Conservation (phyloP, 345 rosid species). For the Ceriops zippeliana region DNA sequence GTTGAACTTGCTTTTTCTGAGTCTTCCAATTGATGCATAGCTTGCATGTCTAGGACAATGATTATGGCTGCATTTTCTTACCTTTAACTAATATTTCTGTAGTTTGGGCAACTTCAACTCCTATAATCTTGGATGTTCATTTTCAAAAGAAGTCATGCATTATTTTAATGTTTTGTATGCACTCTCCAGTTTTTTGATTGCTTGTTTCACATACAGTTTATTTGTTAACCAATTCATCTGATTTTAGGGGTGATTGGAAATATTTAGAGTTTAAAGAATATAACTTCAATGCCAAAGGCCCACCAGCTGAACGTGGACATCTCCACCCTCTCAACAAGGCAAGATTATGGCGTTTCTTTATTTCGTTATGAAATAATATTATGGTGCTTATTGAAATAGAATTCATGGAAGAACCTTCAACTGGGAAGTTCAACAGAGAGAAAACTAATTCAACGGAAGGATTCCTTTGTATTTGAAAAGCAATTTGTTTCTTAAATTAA, state of each 20-base stretch:
- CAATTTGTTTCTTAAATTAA: background rate
- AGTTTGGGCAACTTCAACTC: too few species aligned
- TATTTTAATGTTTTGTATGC: too few species aligned
- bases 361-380: slow-evolving; percentile 4
- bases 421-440: background rate
- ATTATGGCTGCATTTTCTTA: too few species aligned
- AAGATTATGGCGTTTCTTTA: slow-evolving; percentile 17
- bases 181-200: background rate
- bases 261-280: slow-evolving; percentile 85
- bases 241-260: slow-evolving; percentile 78
- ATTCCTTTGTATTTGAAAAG: background rate
- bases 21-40: background rate
- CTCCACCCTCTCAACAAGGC: slow-evolving; percentile 95
- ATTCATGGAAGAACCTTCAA: background rate
- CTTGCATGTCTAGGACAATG: too few species aligned
- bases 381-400: background rate
- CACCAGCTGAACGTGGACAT: slow-evolving; percentile 78
- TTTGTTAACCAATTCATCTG: slow-evolving; percentile 16
- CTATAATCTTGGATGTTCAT: too few species aligned
- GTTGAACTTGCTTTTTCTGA: background rate
- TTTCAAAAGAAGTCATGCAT: background rate
- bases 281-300: slow-evolving; percentile 89
- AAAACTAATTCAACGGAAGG: background rate
- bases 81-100: too few species aligned
- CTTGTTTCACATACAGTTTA: background rate